These are phyloP conservation scores for Acanthamoeba healyi DNA, from an alignment of 208 protist species.

Conservation along the genomic window DNA sequence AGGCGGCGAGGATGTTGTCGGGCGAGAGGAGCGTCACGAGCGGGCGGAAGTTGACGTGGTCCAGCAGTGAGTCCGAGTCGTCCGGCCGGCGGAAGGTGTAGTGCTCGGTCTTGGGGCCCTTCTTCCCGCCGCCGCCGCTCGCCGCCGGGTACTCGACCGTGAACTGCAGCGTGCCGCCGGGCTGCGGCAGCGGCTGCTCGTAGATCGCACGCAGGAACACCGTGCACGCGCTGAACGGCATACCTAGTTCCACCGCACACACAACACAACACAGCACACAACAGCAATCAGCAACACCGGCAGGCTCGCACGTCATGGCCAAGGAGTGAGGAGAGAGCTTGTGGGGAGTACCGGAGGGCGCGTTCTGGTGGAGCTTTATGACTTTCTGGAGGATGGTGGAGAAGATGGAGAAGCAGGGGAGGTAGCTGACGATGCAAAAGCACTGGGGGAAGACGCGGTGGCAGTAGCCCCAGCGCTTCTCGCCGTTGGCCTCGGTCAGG, in stretches of 20 bases:
- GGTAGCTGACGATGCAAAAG: constrained; percentile 70
- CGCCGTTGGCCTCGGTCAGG: constrained; percentile 68
- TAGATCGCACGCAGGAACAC: constrained; percentile 66
- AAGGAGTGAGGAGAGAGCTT: neutral
- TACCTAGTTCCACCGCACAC: neutral
- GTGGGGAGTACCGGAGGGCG: neutral
- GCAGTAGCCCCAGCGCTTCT: constrained; percentile 77
- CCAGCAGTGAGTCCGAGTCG: constrained; percentile 67
- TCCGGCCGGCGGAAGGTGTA: constrained; percentile 61
- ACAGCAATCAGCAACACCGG: no score
- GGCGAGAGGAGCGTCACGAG: constrained; percentile 45
- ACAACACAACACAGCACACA: neutral
- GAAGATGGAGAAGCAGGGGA: constrained; percentile 76
- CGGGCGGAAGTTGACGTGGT: constrained; percentile 54
- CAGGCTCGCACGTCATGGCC: no score
- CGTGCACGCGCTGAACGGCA: constrained; percentile 45
- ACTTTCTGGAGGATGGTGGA: constrained; percentile 61
- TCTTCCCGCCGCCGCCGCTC: constrained; percentile 20
- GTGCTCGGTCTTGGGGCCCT: constrained; percentile 69
- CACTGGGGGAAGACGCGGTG: constrained; percentile 59
- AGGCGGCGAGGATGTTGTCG: constrained; percentile 66
- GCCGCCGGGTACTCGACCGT: neutral
- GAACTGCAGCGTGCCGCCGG: constrained; percentile 74
- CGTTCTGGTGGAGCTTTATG: constrained; percentile 13
- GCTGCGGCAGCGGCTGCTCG: constrained; percentile 68